Conservation (phyloP, 176 grass and related monocot genomes). For the Aegilops speltoides region DNA sequence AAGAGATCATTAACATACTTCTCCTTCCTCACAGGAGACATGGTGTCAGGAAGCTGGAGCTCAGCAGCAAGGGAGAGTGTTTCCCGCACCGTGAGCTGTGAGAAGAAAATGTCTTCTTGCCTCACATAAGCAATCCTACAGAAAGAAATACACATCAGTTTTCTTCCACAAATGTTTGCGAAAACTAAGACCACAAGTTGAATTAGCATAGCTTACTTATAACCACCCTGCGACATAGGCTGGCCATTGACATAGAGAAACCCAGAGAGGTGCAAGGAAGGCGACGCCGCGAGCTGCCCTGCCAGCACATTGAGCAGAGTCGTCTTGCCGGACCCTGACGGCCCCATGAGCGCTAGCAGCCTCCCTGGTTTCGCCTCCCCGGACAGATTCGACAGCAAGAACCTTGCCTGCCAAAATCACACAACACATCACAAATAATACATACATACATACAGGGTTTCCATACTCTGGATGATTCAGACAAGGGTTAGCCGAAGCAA, state of each 20-base stretch:
- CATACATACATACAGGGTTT: not conserved
- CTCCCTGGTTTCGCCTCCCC: constrained; percentile 83
- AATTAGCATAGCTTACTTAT: constrained; percentile 62
- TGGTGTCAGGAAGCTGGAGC: constrained; percentile 71
- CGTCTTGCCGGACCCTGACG: constrained; percentile 88
- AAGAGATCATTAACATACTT: constrained; percentile 74
- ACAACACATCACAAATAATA: not conserved
- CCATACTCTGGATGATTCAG: not conserved
- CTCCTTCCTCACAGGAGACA: constrained; percentile 60
- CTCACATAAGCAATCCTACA: constrained; percentile 79
- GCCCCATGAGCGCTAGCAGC: constrained; percentile 86
- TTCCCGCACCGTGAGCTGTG: constrained; percentile 80
- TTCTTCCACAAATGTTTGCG: not conserved
- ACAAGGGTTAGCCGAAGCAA: not conserved
- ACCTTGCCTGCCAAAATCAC: constrained; percentile 51
- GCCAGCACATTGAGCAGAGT: constrained; percentile 92
- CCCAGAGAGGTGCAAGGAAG: constrained; percentile 70
- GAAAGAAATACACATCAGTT: constrained; percentile 6
- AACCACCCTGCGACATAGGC: constrained; percentile 44
- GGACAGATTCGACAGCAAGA: constrained; percentile 71
- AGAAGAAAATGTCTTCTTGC: constrained; percentile 94
- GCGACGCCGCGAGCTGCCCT: constrained; percentile 65
- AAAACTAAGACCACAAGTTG: not conserved
- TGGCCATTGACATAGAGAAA: constrained; percentile 60
- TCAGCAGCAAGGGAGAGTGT: constrained; percentile 83